phyloP scores from a whole-genome alignment of 129 eudicot genomes.

The Ambrosia trifida region DNA sequence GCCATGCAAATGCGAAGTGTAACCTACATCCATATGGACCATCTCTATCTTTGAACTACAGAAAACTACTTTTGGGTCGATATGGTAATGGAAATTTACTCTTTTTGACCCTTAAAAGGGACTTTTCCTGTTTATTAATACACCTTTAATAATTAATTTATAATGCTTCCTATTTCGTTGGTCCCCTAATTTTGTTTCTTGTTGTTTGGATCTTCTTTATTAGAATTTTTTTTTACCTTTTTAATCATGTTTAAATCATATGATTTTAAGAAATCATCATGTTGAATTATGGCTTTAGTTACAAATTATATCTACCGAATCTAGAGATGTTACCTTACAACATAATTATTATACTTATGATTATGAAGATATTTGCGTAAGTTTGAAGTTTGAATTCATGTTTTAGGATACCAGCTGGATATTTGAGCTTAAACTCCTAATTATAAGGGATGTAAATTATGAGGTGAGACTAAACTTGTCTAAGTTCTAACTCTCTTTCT shows the following conservation, averaged over 20 bases:
- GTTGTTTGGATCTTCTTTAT: conserved; percentile 33
- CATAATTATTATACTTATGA: neutral
- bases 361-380: neutral
- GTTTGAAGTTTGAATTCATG: neutral
- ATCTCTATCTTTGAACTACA: conserved; percentile 37
- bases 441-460: too few species aligned
- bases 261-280: conserved; percentile 17
- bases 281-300: neutral
- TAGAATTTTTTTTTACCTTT: conserved; percentile 27
- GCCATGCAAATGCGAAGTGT: conserved; percentile 67
- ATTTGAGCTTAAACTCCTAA: too few species aligned
- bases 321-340: neutral
- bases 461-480: too few species aligned
- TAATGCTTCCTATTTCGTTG: conserved; percentile 30
- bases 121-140: conserved; percentile 52
- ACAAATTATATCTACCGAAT: neutral
- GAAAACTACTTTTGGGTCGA: conserved; percentile 33
- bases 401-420: neutral
- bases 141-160: conserved; percentile 21
- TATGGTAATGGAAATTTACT: conserved; percentile 5
- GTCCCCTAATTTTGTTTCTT: conserved; percentile 38
- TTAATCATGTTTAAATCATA: conserved; percentile 33
- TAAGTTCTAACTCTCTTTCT: too few species aligned
- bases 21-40: conserved; percentile 31
- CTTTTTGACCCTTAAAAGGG: conserved; percentile 47